phyloP scores from a whole-genome alignment of 2,329 filamentous ascomycete species.

The Claviceps quebecensis region DNA sequence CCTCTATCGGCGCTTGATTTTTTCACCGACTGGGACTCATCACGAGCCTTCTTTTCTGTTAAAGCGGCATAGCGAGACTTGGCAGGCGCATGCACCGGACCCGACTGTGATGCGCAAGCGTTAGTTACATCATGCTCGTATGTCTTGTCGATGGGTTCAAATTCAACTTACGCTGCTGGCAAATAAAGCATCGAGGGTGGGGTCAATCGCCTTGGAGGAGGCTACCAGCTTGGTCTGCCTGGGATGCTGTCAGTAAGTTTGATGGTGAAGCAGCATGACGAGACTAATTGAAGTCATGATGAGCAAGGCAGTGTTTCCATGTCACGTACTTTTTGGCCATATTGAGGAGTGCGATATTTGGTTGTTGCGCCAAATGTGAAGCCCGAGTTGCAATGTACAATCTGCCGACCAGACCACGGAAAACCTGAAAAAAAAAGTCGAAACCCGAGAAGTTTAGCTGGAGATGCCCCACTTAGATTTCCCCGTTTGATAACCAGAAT shows the following conservation, averaged over 20 bases:
- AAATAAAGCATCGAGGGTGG: constrained; percentile 56
- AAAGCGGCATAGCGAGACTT: constrained; percentile 30
- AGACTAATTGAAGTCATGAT: neutral
- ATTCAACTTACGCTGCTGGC: constrained; percentile 50
- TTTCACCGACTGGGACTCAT: constrained; percentile 10
- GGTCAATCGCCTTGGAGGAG: constrained; percentile 47
- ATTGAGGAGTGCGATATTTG: neutral
- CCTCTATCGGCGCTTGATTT: constrained; percentile 16
- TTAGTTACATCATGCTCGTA: neutral
- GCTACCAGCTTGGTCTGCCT: constrained; percentile 24
- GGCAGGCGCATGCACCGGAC: constrained; percentile 33
- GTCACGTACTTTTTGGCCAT: constrained; percentile 13
- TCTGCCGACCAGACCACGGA: neutral
- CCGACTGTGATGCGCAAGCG: constrained; percentile 24
- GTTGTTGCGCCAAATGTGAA: neutral
- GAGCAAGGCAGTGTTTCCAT: neutral
- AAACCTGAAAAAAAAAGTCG: neutral
- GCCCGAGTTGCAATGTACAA: neutral
- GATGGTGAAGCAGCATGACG: constrained; percentile 7
- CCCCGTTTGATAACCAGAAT: neutral
- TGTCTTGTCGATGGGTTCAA: neutral
- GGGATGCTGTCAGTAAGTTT: constrained; percentile 14
- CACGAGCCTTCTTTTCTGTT: constrained; percentile 17
- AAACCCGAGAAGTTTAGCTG: neutral
- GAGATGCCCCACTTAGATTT: neutral